Base-by-base conservation (phyloP, 805 yeast species). In the Barnettozyma salicaria region DNA sequence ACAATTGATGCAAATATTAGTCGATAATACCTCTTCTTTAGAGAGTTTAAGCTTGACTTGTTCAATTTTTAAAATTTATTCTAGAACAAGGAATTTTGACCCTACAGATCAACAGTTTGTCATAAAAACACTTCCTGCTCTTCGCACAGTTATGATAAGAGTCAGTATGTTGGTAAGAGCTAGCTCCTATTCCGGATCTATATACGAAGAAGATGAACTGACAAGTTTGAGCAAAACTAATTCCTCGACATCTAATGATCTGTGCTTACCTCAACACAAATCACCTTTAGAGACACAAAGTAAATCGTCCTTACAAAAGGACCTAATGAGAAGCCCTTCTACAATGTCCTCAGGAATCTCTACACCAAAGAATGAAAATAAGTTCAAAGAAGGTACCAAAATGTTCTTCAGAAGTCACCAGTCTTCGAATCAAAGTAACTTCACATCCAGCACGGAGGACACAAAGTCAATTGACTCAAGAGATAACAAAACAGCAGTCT, bases 31-130 rank as follows among this genome's bases (percentile, higher is more conserved):
- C 16, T 41, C 52, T 4, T 56, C 63, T 23, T 40, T 63, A 19
- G 51, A 50, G n/a, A 50, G 56, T n/a, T 35, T 64, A 27, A 52
- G 54, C 25, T 51, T 65, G 27, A 55, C 61, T 11, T 58, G 61
- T 3, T 67, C 67, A 27, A 63, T 65, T 19, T 51, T 65, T 32
- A 58, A 57, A 44, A 44, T 58, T 5, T 60, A 59, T 26, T 58
- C 61, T 27, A 44, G 54, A 17, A 47, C 55, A 26, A 62, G 61
- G 3, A 46, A 54, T 13, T 45, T 57, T 24, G 48, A 47, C 13
- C 42, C 34, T n/a, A 34, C 54, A 4, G 49, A 53, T 22, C 50
- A 53, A 14, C 41, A 35, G n/a, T 41, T 58, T 17, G 52, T 65
- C 6, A 25, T 38, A 5, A 44, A 46, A 26, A 50, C 61, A 6